Evolutionary conservation across 2,329 filamentous ascomycete genomes (phyloP), one percentile per base, ranked within the genome.

Genomic region (Colletotrichum brevisporum): DNA sequence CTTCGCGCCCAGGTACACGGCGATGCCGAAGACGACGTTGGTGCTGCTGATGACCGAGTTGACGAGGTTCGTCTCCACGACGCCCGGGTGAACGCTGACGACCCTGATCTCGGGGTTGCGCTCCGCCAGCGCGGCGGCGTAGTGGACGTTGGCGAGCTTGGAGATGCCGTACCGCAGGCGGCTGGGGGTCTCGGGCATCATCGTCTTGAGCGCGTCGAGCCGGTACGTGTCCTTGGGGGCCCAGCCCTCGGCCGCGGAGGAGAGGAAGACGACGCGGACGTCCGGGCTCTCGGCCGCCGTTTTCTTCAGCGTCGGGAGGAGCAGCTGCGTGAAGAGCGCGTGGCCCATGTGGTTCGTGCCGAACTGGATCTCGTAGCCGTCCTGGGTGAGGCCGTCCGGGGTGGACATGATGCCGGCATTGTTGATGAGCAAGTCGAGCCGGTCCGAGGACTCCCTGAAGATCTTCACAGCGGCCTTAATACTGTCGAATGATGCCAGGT

Each of bases 21-120:
- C 95, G 75, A 98, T 98, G 78, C 95, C 96, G 72, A 98, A 94
- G 85, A 98, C 97, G 94, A 98, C 98, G 90, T 97, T 94, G 47
- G 94, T 98, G 88, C 94, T 97, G 78, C 98, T 98, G 50, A 60
- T 51, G 51, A 69, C 36, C 18, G 55, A 36, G 10, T 45, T 50
- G 15, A 43, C 56, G 31, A 79, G 71, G 50, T 78, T 76, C 12
- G 77, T 79, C 12, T 69, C 71, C 16, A 78, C 76, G 18, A 76
- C 66, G n/a, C 77, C 78, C 0, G 78, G 78, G 55, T 79, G 76
- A 13, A 79, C 63, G 13, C 76, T 73, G 2, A 74, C 68, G 10
- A 74, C 70, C 18, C 74, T 78, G 53, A 79, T 67, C 24, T 73
- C 63, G 9, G 75, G 75, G 59, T 76, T 71, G 16, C 67, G 71